Base-by-base conservation (phyloP, 1,139 yeast genomes). In the Lipomyces yarrowii region DNA sequence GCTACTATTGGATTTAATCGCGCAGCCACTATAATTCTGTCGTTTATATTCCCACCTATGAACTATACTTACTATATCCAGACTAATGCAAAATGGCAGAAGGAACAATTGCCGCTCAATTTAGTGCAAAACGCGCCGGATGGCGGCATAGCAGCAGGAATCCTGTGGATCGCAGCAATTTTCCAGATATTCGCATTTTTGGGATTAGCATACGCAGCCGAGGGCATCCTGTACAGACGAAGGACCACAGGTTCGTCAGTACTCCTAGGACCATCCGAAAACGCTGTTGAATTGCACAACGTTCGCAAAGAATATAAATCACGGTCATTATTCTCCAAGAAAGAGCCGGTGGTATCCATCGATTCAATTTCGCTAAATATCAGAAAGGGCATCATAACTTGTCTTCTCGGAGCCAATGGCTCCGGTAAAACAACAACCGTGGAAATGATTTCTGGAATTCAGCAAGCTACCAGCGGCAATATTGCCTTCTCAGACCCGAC, bases 371-470 rank as follows among this genome's bases (percentile, higher is more conserved):
- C 55, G n/a, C 55, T 51, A 15, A 21, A 23, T n/a, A 23, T 77
- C 35, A 65, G 67, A 8, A 57, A 64, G 11, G 79, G 79, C 8
- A 77, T 75, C 59, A 76, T 77, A 46, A 73, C 75, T 30, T 75
- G 78, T 60, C 69, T 77, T 32, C 71, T 77, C 10, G 80, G 80
- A 48, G 77, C 80, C n/a, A 77, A 77, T 68, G 80, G 80, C 11
- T 76, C 78, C 3, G 80, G 80, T 8, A 77, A 77, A 63, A 77
- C 79, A 3, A 77, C 80, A 2, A 77, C 79, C 15, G 68, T 77
- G 46, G 79, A 76, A 61, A 77, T 77, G 76, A 70, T 77, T 37
- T 71, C 79, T 26, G 79, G 79, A 13, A 72, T 76, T 21, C 77
- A 76, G 57, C 48, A 67, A 2, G 69, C 73, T 4, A 69, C 76